These are phyloP conservation scores for Sporisorium graminicola DNA, from an alignment of 1,284 basidiomycete species.

Conservation along the genomic window DNA sequence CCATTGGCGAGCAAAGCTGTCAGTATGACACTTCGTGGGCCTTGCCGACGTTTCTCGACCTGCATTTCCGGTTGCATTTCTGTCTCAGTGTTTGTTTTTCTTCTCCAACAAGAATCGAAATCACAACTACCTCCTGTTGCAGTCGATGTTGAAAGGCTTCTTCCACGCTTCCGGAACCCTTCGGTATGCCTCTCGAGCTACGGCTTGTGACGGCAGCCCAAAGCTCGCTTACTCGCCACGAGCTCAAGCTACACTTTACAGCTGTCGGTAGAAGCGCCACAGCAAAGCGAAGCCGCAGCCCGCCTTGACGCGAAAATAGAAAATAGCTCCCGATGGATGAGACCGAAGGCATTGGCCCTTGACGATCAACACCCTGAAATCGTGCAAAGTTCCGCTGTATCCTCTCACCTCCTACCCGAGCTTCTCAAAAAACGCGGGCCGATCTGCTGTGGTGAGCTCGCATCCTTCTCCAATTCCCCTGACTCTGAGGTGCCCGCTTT, in stretches of 20 bases:
- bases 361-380: constrained; percentile 11
- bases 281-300: too few relatives aligned
- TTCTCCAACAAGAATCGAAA: neutral
- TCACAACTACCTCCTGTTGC: neutral
- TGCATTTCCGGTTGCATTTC: neutral
- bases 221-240: neutral
- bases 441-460: neutral
- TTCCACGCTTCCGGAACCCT: neutral
- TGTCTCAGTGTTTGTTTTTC: neutral
- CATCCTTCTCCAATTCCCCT: neutral
- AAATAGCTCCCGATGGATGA: neutral
- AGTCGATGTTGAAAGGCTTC: neutral
- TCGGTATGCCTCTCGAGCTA: neutral
- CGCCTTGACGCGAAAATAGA: constrained; percentile 1
- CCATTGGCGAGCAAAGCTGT: neutral
- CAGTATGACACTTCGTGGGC: neutral
- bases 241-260: neutral
- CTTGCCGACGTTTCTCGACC: neutral
- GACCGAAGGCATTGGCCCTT: neutral
- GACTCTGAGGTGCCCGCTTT: too few relatives aligned
- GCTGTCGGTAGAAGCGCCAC: too few relatives aligned
- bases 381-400: neutral
- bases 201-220: neutral
- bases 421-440: neutral
- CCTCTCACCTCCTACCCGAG: neutral